Evolutionary conservation across 352 stramenopile species (phyloP).

Genomic region (Globisporangium barbulae): DNA sequence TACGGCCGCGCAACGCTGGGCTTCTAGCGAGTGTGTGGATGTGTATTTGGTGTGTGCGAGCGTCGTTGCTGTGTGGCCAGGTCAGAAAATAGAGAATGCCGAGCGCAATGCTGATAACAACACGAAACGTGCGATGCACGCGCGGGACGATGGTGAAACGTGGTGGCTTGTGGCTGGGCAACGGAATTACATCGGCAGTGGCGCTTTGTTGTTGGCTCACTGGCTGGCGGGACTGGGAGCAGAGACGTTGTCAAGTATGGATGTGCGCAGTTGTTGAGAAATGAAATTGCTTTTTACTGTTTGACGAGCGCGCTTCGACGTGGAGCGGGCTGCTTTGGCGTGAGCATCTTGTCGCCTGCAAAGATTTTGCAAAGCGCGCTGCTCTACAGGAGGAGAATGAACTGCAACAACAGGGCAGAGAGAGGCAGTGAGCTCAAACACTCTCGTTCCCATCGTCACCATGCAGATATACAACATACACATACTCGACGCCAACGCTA

Average conservation of each 20-base stretch:
- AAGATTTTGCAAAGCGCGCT: not conserved
- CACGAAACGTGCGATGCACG: not conserved
- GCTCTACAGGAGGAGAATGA: not conserved
- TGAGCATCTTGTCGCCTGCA: not conserved
- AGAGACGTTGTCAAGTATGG: constrained; percentile 3
- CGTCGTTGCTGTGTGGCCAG: not conserved
- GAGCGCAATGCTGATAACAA: constrained; percentile 1
- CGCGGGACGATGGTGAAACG: not conserved
- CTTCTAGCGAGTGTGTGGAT: constrained; percentile 39
- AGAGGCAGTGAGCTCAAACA: not conserved
- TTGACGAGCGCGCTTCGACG: constrained; percentile 3
- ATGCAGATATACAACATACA: constrained; percentile 2
- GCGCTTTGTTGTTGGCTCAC: no score
- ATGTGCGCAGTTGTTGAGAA: constrained; percentile 2
- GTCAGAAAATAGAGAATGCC: constrained; percentile 11
- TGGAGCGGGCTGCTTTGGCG: not conserved
- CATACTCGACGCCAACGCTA: constrained; percentile 4
- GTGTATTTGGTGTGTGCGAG: not conserved
- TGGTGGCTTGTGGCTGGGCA: not conserved
- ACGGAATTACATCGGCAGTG: no score
- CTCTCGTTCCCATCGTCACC: constrained; percentile 1
- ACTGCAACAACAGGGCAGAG: not conserved
- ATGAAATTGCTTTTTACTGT: constrained; percentile 2
- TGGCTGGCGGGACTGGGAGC: not conserved
- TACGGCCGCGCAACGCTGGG: constrained; percentile 81